Base-by-base conservation (phyloP, 179 eudicot species). In the Vitellaria paradoxa region DNA sequence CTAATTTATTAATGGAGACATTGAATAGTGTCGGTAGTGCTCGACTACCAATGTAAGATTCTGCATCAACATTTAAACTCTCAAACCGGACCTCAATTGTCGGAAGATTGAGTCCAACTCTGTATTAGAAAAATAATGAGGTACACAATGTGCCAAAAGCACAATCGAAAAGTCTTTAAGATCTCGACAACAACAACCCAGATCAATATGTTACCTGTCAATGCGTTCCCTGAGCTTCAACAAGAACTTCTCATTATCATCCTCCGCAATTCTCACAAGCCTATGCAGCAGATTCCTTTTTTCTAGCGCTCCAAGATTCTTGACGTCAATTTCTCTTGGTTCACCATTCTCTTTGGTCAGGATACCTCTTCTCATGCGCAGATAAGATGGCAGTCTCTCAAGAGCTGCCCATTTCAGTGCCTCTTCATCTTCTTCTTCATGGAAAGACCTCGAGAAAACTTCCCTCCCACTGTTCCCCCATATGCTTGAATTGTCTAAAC, bases 71-170 rank as follows among this genome's bases (percentile, higher is more conserved):
- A 61, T 68, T 87, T 40, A 87, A 70, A 80, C 83, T 75, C 81
- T 85, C 83, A 59, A 65, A 85, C 56, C 84, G 73, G 9, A 88
- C 87, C 84, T 88, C 91, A 70, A 88, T 84, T 1, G 83, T 82
- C 8, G 89, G 91, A 66, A 88, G 20, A 46, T 77, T 83, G 70
- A 86, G 68, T 14, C 91, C 91, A 70, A 88, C 91, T 69, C 91
- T 88, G 79, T 0, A 53, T 14, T 55, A 55, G 40, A 50, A 50
- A 50, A 12, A 4, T 0, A 0, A 50, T 30, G 37, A 30, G 37
- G 37, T 0, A 30, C 37, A 30, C 1, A 30, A 30, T 30, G 37
- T 30, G 37, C 2, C 37, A 30, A 30, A 30, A 30, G 37, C 37
- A 30, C 37, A 30, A 30, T 30, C 2, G 2, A 30, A 30, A 30